A percentile compares a stretch with the other conserved stretches of the same genome.
Evolutionary conservation across 805 yeast genomes (phyloP).

Genomic region (Danielia oregonensis): DNA sequence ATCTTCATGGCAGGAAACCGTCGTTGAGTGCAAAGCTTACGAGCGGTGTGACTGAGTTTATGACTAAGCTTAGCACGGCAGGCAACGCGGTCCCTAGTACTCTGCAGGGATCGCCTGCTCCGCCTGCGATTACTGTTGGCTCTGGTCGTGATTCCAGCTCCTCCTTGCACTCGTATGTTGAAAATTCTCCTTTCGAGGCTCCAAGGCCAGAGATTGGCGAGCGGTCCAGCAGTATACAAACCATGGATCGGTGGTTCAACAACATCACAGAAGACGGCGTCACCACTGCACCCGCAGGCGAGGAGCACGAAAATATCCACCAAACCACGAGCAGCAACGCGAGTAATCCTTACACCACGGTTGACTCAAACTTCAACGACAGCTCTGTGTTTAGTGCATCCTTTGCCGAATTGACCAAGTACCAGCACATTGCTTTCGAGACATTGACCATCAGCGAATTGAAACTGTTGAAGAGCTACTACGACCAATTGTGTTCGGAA

Average conservation of each 20-base stretch:
- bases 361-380: conserved; percentile 15
- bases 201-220: conserved; percentile 26
- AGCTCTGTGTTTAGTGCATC: conserved; percentile 21
- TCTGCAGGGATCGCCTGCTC: conserved; percentile 1
- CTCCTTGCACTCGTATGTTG: conserved; percentile 34
- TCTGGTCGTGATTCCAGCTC: conserved; percentile 19
- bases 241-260: conserved; percentile 43
- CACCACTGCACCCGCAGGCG: not conserved
- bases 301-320: conserved; percentile 3
- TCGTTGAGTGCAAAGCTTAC: conserved; percentile 27
- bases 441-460: conserved; percentile 33
- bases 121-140: conserved; percentile 1
- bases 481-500: conserved; percentile 35
- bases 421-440: conserved; percentile 33
- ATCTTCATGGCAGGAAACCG: conserved; percentile 5
- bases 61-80: conserved; percentile 35
- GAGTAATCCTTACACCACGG: conserved; percentile 4
- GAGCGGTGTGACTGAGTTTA: conserved; percentile 40
- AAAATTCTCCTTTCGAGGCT: conserved; percentile 15
- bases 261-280: conserved; percentile 24
- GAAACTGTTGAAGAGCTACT: conserved; percentile 28
- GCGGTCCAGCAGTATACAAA: conserved; percentile 37
- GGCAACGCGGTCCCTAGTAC: conserved; percentile 5
- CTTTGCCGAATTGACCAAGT: conserved; percentile 28
- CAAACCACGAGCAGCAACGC: conserved; percentile 6